Percentiles rank a stretch among this genome's conserved stretches.
Evolutionary conservation across 495 filamentous ascomycete genomes (phyloP).

Genomic region (Filosporella fistucella): DNA sequence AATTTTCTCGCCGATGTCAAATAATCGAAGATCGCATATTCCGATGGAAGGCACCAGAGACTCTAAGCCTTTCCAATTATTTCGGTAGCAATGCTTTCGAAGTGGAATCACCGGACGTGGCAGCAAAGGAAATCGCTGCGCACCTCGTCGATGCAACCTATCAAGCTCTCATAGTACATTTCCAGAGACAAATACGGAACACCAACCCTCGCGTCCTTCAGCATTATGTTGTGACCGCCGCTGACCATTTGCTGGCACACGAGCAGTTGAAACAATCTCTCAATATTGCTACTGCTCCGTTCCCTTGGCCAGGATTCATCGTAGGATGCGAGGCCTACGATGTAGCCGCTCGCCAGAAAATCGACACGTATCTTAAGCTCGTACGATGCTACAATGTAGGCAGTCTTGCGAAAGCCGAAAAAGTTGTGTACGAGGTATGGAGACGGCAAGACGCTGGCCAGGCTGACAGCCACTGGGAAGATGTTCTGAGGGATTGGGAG

Average conservation of each 20-base stretch:
- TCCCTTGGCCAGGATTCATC: background rate
- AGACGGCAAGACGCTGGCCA: background rate
- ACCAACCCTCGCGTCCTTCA: conserved; percentile 1
- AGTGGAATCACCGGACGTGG: background rate
- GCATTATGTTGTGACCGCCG: background rate
- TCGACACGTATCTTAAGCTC: background rate
- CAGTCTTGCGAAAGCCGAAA: background rate
- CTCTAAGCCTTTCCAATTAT: background rate
- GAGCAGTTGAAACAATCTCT: background rate
- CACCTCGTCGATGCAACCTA: background rate
- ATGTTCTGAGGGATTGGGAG: background rate
- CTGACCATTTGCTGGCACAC: background rate
- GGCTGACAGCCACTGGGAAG: conserved; percentile 1
- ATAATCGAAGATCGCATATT: background rate
- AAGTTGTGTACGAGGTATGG: background rate
- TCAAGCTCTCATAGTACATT: background rate
- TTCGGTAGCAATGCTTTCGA: too few species aligned
- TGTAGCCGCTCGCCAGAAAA: background rate
- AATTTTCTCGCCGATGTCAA: background rate
- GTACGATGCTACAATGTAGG: background rate
- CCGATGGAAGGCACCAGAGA: background rate
- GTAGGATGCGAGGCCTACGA: background rate
- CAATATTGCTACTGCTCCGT: background rate
- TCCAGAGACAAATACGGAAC: background rate
- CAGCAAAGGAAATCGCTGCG: background rate